Conservation (phyloP, 192 early-diverging fungal genomes). For the Mortierella antarctica region DNA sequence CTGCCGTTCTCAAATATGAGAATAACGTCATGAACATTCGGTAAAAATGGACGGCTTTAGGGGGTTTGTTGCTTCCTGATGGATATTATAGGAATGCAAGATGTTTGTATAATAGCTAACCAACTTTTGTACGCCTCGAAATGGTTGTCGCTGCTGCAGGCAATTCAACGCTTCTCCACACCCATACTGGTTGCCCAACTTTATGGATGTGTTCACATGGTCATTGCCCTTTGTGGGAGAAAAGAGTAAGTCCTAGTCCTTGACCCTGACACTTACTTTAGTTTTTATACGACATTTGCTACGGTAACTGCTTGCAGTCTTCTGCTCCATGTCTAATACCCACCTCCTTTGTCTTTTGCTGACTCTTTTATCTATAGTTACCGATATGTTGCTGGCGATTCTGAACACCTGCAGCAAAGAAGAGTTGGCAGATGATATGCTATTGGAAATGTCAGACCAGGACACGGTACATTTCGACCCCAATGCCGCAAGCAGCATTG, state of each 20-base stretch:
- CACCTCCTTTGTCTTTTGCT: conserved; percentile 1
- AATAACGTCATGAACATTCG: conserved; percentile 99
- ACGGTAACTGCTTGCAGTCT: no score
- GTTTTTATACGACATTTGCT: no score
- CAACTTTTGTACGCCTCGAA: not conserved
- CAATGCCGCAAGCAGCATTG: not conserved
- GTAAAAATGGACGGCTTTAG: not conserved
- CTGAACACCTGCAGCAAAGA: conserved; percentile 94
- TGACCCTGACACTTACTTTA: not conserved
- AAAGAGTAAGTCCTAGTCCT: conserved; percentile 74
- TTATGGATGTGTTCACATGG: conserved; percentile 99
- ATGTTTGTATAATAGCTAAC: not conserved
- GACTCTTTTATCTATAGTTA: conserved; percentile 65
- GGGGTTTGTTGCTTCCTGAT: no score
- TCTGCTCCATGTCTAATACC: not conserved
- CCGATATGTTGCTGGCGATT: conserved; percentile 94
- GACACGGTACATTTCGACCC: not conserved
- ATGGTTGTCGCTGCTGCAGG: not conserved
- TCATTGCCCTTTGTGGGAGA: conserved; percentile 96
- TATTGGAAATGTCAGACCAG: conserved; percentile 2
- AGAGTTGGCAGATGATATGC: conserved; percentile 74
- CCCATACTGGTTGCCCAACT: conserved; percentile 98
- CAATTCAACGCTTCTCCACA: conserved; percentile 89
- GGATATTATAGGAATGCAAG: not conserved
- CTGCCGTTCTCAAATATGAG: conserved; percentile 97